Percentiles rank a stretch among this genome's conserved stretches.
These are phyloP conservation scores for Neurospora sp. DNA, from an alignment of 495 filamentous ascomycete species.

Conservation along the genomic window DNA sequence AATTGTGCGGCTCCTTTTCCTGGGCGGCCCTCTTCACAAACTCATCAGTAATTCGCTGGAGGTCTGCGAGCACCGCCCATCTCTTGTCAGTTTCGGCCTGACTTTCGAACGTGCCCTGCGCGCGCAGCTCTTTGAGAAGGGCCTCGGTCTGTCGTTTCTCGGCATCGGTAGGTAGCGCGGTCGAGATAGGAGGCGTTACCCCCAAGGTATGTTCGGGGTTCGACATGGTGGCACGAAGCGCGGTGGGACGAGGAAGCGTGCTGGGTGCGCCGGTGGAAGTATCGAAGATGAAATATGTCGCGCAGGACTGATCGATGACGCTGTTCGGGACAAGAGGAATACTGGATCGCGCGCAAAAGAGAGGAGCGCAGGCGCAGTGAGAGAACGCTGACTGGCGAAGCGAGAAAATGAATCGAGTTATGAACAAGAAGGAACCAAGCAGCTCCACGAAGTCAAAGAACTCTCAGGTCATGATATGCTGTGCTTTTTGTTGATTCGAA, in stretches of 20 bases:
- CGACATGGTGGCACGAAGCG: slow-evolving; percentile 10
- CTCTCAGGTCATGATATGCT: background rate
- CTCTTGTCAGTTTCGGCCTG: slow-evolving; percentile 64
- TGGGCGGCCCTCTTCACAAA: slow-evolving; percentile 72
- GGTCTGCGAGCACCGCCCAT: slow-evolving; percentile 47
- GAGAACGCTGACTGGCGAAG: background rate
- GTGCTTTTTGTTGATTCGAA: background rate
- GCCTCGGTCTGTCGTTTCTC: slow-evolving; percentile 68
- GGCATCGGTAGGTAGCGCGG: slow-evolving; percentile 56
- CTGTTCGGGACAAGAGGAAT: background rate
- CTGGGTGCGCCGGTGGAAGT: background rate
- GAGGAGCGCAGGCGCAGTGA: background rate
- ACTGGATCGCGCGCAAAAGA: background rate
- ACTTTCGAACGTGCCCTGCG: slow-evolving; percentile 84
- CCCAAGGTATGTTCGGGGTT: slow-evolving; percentile 46
- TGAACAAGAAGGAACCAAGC: background rate
- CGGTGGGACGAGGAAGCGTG: background rate
- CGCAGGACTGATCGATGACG: background rate
- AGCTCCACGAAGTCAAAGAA: background rate
- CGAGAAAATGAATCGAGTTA: background rate
- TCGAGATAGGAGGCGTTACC: slow-evolving; percentile 77
- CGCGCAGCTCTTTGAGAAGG: slow-evolving; percentile 70
- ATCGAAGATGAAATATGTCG: background rate
- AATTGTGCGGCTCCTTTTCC: slow-evolving; percentile 62
- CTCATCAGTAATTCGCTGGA: slow-evolving; percentile 70